These are phyloP conservation scores for Eimeria brunetti DNA, from an alignment of 169 alveolate genomes.

Conservation along the genomic window DNA sequence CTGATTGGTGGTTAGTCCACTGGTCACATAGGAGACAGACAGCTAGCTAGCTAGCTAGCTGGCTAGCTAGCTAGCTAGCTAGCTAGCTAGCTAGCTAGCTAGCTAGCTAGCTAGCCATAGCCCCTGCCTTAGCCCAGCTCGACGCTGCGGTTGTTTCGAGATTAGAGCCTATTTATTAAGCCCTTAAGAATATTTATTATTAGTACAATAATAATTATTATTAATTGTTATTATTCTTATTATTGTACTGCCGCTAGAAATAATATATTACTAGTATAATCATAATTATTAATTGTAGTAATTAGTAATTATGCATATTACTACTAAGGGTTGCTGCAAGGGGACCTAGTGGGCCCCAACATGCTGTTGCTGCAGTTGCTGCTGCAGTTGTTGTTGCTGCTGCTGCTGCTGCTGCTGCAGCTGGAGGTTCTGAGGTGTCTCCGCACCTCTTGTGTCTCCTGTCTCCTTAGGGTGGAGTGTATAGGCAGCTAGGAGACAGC, in stretches of 20 bases:
- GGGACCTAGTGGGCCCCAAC: no score
- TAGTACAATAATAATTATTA: no score
- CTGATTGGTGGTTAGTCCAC: background rate
- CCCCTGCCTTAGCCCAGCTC: background rate
- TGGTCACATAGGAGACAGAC: background rate
- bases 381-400: background rate
- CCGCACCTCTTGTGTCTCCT: background rate
- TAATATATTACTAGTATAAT: no score
- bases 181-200: background rate
- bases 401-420: slow-evolving; percentile 10
- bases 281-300: no score
- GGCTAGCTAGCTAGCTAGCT: slow-evolving; percentile 7
- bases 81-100: slow-evolving; percentile 22
- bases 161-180: no score
- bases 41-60: background rate
- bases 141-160: background rate
- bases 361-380: no score
- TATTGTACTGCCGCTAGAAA: no score
- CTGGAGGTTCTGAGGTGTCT: background rate
- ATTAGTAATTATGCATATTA: no score
- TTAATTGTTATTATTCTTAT: no score
- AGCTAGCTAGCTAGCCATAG: background rate
- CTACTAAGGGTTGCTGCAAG: no score
- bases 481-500: no score
- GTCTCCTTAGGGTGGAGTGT: no score